Conservation (phyloP, 768 basidiomycete genomes). For the Trichaptum fuscoviolaceum region DNA sequence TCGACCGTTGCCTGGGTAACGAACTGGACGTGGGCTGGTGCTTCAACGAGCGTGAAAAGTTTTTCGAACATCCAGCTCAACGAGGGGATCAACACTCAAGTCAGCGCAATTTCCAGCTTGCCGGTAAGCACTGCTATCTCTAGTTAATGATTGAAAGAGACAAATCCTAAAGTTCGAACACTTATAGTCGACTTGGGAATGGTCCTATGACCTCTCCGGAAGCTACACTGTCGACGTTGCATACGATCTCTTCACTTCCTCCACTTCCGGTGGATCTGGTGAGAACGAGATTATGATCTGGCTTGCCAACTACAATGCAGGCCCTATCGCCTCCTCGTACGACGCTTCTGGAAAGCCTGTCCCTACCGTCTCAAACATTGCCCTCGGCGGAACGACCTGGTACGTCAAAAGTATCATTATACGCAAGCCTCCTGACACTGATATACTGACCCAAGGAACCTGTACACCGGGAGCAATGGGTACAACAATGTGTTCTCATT, state of each 20-base stretch:
- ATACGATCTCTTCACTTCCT: conserved; percentile 61
- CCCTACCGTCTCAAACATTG: conserved; percentile 37
- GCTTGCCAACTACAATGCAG: conserved; percentile 53
- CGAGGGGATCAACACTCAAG: conserved; percentile 43
- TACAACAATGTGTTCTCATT: conserved; percentile 39
- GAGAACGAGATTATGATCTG: conserved; percentile 56
- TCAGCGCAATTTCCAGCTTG: conserved; percentile 49
- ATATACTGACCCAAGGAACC: conserved; percentile 34
- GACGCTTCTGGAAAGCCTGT: conserved; percentile 21
- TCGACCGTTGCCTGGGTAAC: conserved; percentile 45
- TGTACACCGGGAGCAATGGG: conserved; percentile 51
- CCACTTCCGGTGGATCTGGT: conserved; percentile 40
- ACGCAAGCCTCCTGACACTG: not conserved
- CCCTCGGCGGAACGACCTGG: conserved; percentile 47
- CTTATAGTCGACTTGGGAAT: conserved; percentile 47
- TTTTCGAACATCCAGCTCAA: conserved; percentile 54
- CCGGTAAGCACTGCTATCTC: conserved; percentile 32
- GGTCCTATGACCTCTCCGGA: conserved; percentile 40
- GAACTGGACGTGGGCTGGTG: conserved; percentile 50
- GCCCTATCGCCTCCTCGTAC: conserved; percentile 52
- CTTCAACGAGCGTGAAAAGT: conserved; percentile 46
- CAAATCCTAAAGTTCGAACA: not conserved
- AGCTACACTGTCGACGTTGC: conserved; percentile 46
- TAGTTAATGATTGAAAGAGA: not conserved
- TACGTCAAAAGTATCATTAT: conserved; percentile 12